Percentiles rank a stretch among this genome's conserved stretches.
phyloP scores from a whole-genome alignment of 2,329 filamentous ascomycete genomes.

The Teratosphaeria gauchensis region DNA sequence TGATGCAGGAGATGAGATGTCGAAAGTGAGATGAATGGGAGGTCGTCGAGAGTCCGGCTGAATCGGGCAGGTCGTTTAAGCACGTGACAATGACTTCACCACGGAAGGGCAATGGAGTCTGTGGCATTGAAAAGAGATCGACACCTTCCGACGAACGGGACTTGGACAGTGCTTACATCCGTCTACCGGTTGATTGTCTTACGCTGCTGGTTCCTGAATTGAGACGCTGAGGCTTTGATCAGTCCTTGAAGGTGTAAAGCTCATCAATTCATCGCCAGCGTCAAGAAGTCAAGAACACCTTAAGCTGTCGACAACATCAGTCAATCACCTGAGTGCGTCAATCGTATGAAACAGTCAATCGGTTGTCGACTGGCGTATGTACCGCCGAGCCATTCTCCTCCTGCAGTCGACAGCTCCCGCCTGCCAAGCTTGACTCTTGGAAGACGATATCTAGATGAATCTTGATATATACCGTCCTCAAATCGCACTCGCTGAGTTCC shows the following conservation, averaged over 20 bases:
- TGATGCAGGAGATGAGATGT: background rate
- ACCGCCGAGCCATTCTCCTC: too few relatives aligned
- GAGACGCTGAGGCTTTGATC: too few relatives aligned
- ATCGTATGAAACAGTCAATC: too few relatives aligned
- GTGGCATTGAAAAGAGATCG: background rate
- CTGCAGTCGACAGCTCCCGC: too few relatives aligned
- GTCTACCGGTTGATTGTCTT: background rate
- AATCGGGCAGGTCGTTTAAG: background rate
- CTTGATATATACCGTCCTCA: background rate
- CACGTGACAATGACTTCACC: background rate
- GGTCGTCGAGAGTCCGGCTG: background rate
- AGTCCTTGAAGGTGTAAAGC: too few relatives aligned
- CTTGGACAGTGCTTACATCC: too few relatives aligned
- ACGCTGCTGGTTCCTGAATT: background rate
- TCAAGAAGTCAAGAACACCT: background rate
- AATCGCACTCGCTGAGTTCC: slow-evolving; percentile 1
- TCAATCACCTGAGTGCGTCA: too few relatives aligned
- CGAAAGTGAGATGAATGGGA: background rate
- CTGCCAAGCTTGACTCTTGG: too few relatives aligned
- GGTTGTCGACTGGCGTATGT: too few relatives aligned
- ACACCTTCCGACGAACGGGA: background rate
- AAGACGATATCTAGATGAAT: background rate
- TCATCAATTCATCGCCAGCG: too few relatives aligned
- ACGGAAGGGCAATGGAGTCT: background rate
- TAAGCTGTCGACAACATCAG: too few relatives aligned